Conservation (phyloP, 495 filamentous ascomycete genomes). For the Gamarada debralockiae region DNA sequence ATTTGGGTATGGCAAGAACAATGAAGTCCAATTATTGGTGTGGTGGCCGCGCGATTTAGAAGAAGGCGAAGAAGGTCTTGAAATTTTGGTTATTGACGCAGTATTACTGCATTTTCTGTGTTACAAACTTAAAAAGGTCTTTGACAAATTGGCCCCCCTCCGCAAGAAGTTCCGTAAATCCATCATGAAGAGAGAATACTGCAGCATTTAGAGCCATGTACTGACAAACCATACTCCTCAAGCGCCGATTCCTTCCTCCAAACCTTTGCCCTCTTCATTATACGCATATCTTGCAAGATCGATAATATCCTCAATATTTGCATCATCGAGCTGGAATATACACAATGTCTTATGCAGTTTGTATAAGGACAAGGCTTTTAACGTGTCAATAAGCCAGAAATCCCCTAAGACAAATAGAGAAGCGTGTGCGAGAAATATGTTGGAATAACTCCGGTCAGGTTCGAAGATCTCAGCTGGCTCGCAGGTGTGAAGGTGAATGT, state of each 20-base stretch:
- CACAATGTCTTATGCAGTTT: slow-evolving; percentile 24
- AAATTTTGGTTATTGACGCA: no score
- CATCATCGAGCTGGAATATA: slow-evolving; percentile 10
- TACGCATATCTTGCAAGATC: slow-evolving; percentile 24
- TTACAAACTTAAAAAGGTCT: neutral
- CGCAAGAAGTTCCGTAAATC: neutral
- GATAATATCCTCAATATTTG: slow-evolving; percentile 18
- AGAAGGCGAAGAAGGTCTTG: no score
- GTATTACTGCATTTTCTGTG: slow-evolving; percentile 5
- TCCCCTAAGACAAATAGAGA: slow-evolving; percentile 19
- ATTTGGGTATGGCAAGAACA: no score
- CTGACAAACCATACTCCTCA: slow-evolving; percentile 1
- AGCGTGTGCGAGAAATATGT: slow-evolving; percentile 22
- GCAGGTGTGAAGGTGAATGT: slow-evolving; percentile 3
- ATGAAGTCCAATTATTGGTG: no score
- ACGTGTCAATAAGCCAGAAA: slow-evolving; percentile 7
- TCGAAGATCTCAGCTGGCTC: neutral
- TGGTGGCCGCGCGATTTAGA: no score
- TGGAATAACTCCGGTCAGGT: slow-evolving; percentile 14
- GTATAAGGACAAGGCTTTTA: slow-evolving; percentile 14
- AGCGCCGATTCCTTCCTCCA: neutral
- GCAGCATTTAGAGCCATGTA: slow-evolving; percentile 2
- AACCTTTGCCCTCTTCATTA: slow-evolving; percentile 4
- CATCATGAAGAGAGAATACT: neutral
- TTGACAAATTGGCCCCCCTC: neutral